Base-by-base conservation (phyloP, 139 green algal genomes). In the Tetradesmus obliquus region DNA sequence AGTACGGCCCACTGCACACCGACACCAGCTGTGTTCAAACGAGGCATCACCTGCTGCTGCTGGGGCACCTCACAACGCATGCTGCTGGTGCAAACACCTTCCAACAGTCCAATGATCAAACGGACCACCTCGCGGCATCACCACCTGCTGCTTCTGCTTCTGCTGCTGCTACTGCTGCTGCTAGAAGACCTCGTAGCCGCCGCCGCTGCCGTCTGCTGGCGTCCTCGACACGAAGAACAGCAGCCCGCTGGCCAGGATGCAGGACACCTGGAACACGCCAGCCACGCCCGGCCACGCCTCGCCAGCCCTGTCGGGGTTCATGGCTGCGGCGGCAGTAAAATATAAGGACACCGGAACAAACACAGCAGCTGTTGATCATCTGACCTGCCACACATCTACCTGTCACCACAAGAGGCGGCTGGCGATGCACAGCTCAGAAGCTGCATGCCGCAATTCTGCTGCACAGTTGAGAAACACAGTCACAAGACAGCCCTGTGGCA, bases 151-250 rank as follows among this genome's bases (percentile, higher is more conserved):
- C 3, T 45, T 32, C 72, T 51, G 4, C 15, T 81, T 7, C 10
- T 19, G 20, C 72, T 51, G 17, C 2, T 81, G n/a, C 76, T 32
- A 9, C 76, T 54, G 76, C 76, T 76, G 79, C 82, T 72, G 32
- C 57, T 57, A 88, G 58, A 88, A 92, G 12, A 81, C 89, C 66
- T 88, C 82, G 19, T 92, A 96, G 7, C 86, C 84, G 13, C 88
- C 90, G 45, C 94, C 94, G 51, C 74, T 87, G 24, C 88, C 79
- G 19, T 96, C 94, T 5, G 82, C 88, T 24, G 95, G 93, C 45
- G 95, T 97, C 6, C 97, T 60, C 1, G 93, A 95, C 3, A 98
- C 89, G 90, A 98, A 98, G 79, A 98, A 97, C 15, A 98, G 60
- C 24, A 98, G 89, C 0, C 95, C 96, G 17, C 88, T 93, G 12